Base-by-base conservation (phyloP, 129 eudicot species). In the Gnaphalium uliginosum region DNA sequence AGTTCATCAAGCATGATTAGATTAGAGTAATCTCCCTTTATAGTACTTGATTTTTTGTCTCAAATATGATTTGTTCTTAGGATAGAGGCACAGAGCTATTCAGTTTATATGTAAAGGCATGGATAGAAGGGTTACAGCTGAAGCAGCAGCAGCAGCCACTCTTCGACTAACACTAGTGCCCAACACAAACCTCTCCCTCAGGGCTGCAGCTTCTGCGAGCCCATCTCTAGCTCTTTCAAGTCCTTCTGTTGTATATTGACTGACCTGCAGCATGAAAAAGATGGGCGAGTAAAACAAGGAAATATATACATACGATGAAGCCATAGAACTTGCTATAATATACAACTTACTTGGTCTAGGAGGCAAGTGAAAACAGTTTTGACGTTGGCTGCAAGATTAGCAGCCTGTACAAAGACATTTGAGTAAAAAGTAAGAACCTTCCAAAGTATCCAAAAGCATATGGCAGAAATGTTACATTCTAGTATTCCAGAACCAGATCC, bases 131-230 rank as follows among this genome's bases (percentile, higher is more conserved):
- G 57, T 85, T 91, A 95, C 99, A 84, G 99, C 97, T 37, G 99
- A 94, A 81, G 97, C 99, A 77, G 99, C 99, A 46, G 99, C 97
- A 66, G 97, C 97, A 78, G 99, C 99, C 78, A 95, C 99, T 84
- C 99, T 91, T 76, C 96, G 90, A 73, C 96, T 95, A 67, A 94
- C 81, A 76, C 87, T 91, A 48, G 97, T 87, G 66, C 99, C 97
- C 68, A 94, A 73, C 66, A 94, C 96, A 87, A 91, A 94, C 80
- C 96, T 85, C 81, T 91, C 99, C 92, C 99, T 89, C 85, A 95
- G 78, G 70, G 97, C 90, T 5, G 99, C 97, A 83, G 99, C 96
- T 80, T 95, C 99, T 51, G 89, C 91, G 76, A 91, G 86, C 76
- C 99, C 86, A 32, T 95, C 99, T 81, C 97, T 87, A 66, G 99